Conservation (phyloP, 805 yeast species). For the Pichia heedii region DNA sequence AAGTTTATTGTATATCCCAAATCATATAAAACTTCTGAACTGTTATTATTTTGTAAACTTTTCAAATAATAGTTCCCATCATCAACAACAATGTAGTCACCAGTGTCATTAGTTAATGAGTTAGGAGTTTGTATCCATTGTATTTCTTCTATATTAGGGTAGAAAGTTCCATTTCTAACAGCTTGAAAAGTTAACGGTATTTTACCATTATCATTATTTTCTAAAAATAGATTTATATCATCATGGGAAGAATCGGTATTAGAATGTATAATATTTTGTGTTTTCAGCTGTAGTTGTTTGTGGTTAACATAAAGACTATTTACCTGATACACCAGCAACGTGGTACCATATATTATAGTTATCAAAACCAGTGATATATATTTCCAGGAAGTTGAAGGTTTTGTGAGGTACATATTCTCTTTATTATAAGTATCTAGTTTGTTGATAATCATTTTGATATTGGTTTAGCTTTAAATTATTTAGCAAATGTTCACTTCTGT, state of each 20-base stretch:
- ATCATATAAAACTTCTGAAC: constrained; percentile 38
- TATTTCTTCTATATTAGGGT: constrained; percentile 42
- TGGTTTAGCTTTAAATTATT: too few relatives aligned
- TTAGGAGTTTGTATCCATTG: constrained; percentile 62
- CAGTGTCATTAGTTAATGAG: constrained; percentile 46
- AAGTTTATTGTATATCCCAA: constrained; percentile 35
- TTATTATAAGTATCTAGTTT: neutral
- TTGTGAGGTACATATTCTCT: too few relatives aligned
- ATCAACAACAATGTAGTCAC: constrained; percentile 50
- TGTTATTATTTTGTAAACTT: constrained; percentile 38
- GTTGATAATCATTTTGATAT: too few relatives aligned
- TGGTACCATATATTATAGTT: constrained; percentile 10
- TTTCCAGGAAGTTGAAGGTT: constrained; percentile 1
- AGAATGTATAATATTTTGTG: neutral
- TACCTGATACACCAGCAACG: constrained; percentile 8
- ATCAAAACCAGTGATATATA: constrained; percentile 4
- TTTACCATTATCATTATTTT: constrained; percentile 5
- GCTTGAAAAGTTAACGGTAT: constrained; percentile 32
- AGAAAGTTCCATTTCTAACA: constrained; percentile 47
- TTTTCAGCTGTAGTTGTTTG: neutral
- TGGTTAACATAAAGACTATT: constrained; percentile 6
- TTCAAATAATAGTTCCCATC: constrained; percentile 45
- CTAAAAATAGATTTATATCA: neutral
- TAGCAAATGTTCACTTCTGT: too few relatives aligned
- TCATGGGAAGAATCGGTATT: neutral